A percentile compares a stretch with the other conserved stretches of the same genome.
Evolutionary conservation across 2,329 filamentous ascomycete species (phyloP).

Genomic region (Hymenoscyphus infarciens): DNA sequence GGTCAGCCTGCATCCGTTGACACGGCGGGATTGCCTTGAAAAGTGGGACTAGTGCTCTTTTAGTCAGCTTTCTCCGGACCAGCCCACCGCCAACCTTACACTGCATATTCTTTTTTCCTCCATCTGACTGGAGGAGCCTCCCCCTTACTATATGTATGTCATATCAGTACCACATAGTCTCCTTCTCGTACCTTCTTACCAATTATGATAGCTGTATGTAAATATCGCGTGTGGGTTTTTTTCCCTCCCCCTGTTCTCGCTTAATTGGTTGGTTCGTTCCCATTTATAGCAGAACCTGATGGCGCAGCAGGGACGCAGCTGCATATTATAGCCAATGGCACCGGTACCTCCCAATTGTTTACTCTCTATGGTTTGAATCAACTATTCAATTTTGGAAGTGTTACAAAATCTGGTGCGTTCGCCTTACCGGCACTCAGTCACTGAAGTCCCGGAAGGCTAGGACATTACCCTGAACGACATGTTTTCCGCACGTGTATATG

Average conservation of each 20-base stretch:
- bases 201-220: not conserved
- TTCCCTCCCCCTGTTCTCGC: not conserved
- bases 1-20: not conserved
- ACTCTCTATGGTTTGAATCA: no score
- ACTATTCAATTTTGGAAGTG: not conserved
- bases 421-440: not conserved
- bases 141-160: not conserved
- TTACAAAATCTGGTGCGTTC: not conserved
- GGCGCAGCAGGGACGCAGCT: not conserved
- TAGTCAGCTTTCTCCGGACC: conserved; percentile 1
- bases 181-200: not conserved
- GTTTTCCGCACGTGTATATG: not conserved
- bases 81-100: not conserved
- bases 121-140: not conserved
- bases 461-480: not conserved
- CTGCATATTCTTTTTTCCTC: not conserved
- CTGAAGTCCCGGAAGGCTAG: not conserved
- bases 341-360: no score
- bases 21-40: not conserved
- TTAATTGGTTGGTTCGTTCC: not conserved
- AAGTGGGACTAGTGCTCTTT: not conserved
- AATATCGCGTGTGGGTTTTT: not conserved
- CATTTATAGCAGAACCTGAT: conserved; percentile 1
- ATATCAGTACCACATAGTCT: not conserved
- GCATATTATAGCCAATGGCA: not conserved